Evolutionary conservation across 176 grass and related monocot species (phyloP), one percentile per base, ranked within the genome.

Genomic region (Oryza glumipatula): DNA sequence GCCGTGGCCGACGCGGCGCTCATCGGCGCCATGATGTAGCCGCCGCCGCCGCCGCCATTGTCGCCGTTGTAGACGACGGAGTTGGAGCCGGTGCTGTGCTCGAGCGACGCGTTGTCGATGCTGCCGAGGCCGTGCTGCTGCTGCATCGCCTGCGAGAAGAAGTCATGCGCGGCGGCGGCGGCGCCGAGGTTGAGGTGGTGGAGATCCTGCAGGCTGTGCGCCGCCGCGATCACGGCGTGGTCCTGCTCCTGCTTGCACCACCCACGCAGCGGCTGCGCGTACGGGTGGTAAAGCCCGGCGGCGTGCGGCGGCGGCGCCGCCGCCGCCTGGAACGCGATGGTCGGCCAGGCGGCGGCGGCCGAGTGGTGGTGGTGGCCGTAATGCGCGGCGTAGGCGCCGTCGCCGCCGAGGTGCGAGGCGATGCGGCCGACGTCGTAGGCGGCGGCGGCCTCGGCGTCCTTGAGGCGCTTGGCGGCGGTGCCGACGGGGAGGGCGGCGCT

Each of bases 211-310:
- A 92, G 76, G 83, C 72, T 86, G 83, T 95, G 93, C n/a, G 93
- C 93, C 0, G 92, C 87, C 0, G 89, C 87, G 63, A 88, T 84
- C 73, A 89, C 89, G 5, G 83, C 80, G 66, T 86, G 84, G 74
- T 92, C 90, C 45, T 81, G 90, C 76, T 95, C 93, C 76, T 86
- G 93, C 88, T 95, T 95, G 83, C 88, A 95, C 93, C 93, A 95
- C 12, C 87, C 90, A 2, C 82, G 83, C 65, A 83, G 65, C 43
- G 68, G 68, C 77, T 78, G 80, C 41, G 80, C 70, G 26, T 94
- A 90, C 21, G 88, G 86, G 83, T 92, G 84, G 80, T 92, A 92
- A 33, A 92, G 32, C 48, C 41, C 76, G 0, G 51, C 60, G 12
- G 9, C 39, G 36, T 6, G 39, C 5, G 0, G 47, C 28, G 6